Conservation (phyloP, 2,329 filamentous ascomycete genomes). For the Botrytis fragariae region DNA sequence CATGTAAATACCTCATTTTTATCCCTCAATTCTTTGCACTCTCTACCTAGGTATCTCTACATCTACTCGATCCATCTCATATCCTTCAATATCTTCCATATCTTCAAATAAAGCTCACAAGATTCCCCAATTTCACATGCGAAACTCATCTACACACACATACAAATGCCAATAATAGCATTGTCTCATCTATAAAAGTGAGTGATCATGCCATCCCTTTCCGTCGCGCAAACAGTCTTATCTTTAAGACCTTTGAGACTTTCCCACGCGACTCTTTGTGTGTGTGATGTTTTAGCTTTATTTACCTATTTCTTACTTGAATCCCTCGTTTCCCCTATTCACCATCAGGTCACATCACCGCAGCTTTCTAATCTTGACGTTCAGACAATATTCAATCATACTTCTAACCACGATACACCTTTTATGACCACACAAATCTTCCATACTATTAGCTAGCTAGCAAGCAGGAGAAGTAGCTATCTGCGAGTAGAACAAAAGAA, state of each 20-base stretch:
- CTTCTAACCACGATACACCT: neutral
- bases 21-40: neutral
- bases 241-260: neutral
- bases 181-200: neutral
- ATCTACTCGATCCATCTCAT: neutral
- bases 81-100: neutral
- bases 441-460: neutral
- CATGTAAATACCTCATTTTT: slow-evolving; percentile 1
- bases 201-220: slow-evolving; percentile 11
- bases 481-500: neutral
- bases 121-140: neutral
- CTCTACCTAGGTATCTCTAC: neutral
- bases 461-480: neutral
- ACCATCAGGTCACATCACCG: neutral
- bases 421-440: neutral
- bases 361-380: neutral
- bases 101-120: neutral
- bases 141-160: neutral
- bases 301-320: neutral
- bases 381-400: neutral
- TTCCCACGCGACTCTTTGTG: slow-evolving; percentile 13
- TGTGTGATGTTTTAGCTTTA: neutral
- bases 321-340: neutral
- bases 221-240: slow-evolving; percentile 9
- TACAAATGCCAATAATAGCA: neutral